A percentile compares a stretch with the other conserved stretches of the same genome.
phyloP scores from a whole-genome alignment of 331 rosid species.

The Malus hybrid region DNA sequence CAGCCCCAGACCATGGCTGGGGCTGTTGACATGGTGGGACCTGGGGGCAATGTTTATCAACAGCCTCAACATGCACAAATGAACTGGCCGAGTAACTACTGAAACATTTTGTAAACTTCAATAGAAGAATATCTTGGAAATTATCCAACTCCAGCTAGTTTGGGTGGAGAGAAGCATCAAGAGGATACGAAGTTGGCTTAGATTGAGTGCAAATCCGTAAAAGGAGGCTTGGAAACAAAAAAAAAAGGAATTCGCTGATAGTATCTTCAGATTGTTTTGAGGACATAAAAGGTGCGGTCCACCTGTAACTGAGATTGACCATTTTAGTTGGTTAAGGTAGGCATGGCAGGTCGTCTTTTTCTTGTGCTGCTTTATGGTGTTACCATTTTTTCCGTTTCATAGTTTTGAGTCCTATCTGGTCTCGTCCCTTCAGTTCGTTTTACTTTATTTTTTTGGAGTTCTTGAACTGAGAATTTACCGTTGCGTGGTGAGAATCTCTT shows the following conservation, averaged over 20 bases:
- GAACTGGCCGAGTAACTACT: conserved; percentile 93
- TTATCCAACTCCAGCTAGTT: conserved; percentile 34
- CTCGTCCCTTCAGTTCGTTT: conserved; percentile 5
- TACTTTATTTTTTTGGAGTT: conserved; percentile 24
- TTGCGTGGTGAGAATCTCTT: conserved; percentile 65
- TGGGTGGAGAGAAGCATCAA: conserved; percentile 38
- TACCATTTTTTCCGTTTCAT: conserved; percentile 30
- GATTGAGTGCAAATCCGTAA: conserved; percentile 32
- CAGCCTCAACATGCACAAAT: conserved; percentile 86
- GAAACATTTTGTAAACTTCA: conserved; percentile 39
- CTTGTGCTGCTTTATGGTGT: conserved; percentile 42
- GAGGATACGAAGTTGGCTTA: conserved; percentile 33
- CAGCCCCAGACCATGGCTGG: conserved; percentile 94
- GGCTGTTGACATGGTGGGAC: conserved; percentile 90
- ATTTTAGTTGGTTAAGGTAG: conserved; percentile 60
- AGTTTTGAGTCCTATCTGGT: conserved; percentile 30
- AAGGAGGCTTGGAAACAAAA: conserved; percentile 37
- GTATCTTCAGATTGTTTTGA: conserved; percentile 60
- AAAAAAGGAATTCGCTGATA: conserved; percentile 13
- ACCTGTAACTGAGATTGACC: conserved; percentile 73
- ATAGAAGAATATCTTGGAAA: conserved; percentile 30
- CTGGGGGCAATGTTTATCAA: conserved; percentile 86
- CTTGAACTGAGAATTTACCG: conserved; percentile 43
- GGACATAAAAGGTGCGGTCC: conserved; percentile 60
- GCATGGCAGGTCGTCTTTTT: conserved; percentile 49